Conservation (phyloP, 2,329 filamentous ascomycete genomes). For the Talaromyces sp. region DNA sequence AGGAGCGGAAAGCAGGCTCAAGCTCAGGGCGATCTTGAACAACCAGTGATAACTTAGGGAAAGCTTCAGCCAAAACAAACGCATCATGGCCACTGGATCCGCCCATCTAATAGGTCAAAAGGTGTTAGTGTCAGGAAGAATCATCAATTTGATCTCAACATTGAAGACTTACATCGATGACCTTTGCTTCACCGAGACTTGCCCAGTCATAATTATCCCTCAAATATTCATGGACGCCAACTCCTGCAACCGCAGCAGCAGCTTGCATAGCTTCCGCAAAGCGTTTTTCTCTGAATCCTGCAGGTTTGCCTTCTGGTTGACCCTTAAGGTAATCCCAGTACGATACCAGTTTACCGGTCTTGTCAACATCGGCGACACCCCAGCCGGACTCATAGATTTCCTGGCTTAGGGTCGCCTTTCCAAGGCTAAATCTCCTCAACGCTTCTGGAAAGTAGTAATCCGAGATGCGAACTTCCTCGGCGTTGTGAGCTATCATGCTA, state of each 20-base stretch:
- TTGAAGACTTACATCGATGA: conserved; percentile 19
- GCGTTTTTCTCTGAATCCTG: not conserved
- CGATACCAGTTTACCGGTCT: not conserved
- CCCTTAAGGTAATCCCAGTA: conserved; percentile 5
- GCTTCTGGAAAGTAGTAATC: not conserved
- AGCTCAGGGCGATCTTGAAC: conserved; percentile 16
- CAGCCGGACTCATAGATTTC: not conserved
- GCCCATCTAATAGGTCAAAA: conserved; percentile 14
- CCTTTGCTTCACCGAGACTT: conserved; percentile 11
- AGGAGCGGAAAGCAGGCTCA: not conserved
- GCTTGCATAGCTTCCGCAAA: conserved; percentile 4
- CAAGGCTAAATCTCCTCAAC: not conserved
- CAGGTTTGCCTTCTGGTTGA: not conserved
- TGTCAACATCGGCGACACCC: not conserved
- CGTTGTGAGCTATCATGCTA: conserved; percentile 1
- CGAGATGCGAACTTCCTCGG: not conserved
- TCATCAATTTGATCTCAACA: not conserved
- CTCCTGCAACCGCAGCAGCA: not conserved
- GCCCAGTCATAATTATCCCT: conserved; percentile 18
- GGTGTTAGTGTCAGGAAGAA: not conserved
- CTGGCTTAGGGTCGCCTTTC: not conserved
- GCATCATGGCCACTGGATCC: conserved; percentile 18
- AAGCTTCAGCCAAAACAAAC: conserved; percentile 11
- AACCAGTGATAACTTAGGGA: conserved; percentile 11
- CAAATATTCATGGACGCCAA: not conserved